A percentile compares a stretch with the other conserved stretches of the same genome.
phyloP scores from a whole-genome alignment of 2,329 filamentous ascomycete species.

The Sclerotinia spermophila region DNA sequence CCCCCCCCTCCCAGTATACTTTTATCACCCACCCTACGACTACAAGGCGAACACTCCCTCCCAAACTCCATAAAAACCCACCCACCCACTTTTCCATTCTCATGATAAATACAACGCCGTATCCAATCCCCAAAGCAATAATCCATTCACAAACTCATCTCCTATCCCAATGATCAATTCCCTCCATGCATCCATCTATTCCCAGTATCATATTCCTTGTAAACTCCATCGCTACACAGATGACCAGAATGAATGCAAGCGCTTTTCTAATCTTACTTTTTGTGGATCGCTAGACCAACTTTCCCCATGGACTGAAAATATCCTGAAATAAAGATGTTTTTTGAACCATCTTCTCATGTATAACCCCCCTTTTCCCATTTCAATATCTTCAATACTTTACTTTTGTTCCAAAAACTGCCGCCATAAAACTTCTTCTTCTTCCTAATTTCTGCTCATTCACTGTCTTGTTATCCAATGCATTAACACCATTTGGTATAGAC shows the following conservation, averaged over 20 bases:
- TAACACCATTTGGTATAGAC: constrained; percentile 26
- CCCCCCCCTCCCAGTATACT: no score
- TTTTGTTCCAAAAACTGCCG: constrained; percentile 42
- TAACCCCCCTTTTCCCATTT: no score
- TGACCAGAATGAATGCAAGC: constrained; percentile 6
- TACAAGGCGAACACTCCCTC: no score
- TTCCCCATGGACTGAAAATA: neutral
- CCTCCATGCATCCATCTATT: neutral
- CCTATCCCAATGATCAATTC: neutral
- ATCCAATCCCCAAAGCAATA: neutral
- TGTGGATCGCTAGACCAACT: neutral
- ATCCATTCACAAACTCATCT: neutral
- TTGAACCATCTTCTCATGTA: neutral
- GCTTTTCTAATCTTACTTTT: neutral
- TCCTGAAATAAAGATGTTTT: neutral
- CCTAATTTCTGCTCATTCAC: constrained; percentile 37
- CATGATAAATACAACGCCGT: neutral
- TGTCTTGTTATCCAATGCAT: constrained; percentile 27
- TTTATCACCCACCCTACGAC: neutral
- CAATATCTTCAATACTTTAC: constrained; percentile 8
- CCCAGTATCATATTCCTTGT: neutral
- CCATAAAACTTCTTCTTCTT: constrained; percentile 47
- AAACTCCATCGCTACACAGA: constrained; percentile 23
- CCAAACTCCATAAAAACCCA: neutral
- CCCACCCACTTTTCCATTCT: neutral